Base-by-base conservation (phyloP, 2,329 filamentous ascomycete species). In the Daldinia eschscholtzii region DNA sequence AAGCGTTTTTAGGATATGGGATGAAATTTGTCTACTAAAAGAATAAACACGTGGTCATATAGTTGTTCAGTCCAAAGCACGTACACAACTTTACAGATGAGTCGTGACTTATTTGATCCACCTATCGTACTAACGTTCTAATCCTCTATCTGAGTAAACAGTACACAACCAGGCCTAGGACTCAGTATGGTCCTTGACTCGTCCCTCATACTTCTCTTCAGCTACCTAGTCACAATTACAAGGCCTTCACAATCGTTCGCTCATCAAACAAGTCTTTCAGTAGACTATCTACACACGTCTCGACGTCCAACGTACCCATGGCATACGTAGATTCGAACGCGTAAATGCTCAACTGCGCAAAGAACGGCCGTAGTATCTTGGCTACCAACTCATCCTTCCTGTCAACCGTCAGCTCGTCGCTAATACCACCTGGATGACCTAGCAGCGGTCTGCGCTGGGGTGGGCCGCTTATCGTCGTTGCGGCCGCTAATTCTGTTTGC, bases 281-380 rank as follows among this genome's bases (percentile, higher is more conserved):
- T 67, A 97, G 76, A 55, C 86, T 86, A 71, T 86, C 82, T 60
- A 87, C 83, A 75, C 92, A 94, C 9, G 84, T 84, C 58, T 89
- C 87, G 74, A 85, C 78, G 79, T 97, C 93, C 28, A 92, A 81
- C 46, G 80, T 80, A 39, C 89, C 90, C 89, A 98, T 94, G 15
- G 91, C 89, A 79, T 99, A 99, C 62, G 92, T 95, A 69, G 91
- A 92, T 83, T 99, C 96, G 81, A 98, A 99, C 0, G 93, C 91
- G 78, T 91, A 93, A 76, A 99, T 98, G 78, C 94, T 98, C 71
- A 99, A 82, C 78, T 97, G 92, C 13, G 91, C 92, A 77, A 98
- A 93, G 81, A 98, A 98, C 0, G 95, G 95, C 73, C 92, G 86
- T 70, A 98, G 81, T 12, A 98, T 87, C 77, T 91, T 91, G 65